Base-by-base conservation (phyloP, 805 yeast species). In the Lipomyces mesembrius region DNA sequence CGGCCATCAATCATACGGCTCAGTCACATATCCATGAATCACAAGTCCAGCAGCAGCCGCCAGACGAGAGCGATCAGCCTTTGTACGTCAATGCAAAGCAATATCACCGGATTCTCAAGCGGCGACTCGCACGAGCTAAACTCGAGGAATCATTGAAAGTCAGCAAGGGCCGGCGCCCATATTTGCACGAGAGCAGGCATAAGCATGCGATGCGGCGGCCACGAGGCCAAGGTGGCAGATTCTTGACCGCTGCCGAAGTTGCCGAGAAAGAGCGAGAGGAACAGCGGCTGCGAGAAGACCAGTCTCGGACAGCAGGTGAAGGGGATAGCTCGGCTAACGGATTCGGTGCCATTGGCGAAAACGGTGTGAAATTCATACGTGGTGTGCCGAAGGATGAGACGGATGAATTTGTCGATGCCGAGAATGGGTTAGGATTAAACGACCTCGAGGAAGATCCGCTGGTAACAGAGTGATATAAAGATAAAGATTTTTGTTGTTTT, bases 131-230 rank as follows among this genome's bases (percentile, higher is more conserved):
- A 0, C 83, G 99, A 62, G 98, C 98, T 5, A 90, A 88, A 77
- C 83, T 95, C 52, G 98, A 95, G 75, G 98, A 95, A 75, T 86
- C 87, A 56, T 83, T 94, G 27, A 62, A 62, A 46, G 54, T 64
- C 53, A 61, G 65, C 54, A 89, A 91, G 75, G 96, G 96, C 20
- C 86, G 98, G 74, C 89, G 89, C 76, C 98, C 98, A 12, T 94
- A 96, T 78, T 78, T 95, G 60, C 99, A 95, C 76, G 99, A 95
- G 78, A 91, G 97, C 22, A 84, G 99, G 74, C 99, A 95, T 77
- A 94, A 95, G 77, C 99, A 95, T 77, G 99, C 99, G 2, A 95
- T 95, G 99, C 85, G 98, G 76, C 85, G 99, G 77, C 98, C 99
- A 17, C 86, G 99, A 73, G 99, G 99, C 34, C 98, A 95, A 80